Evolutionary conservation across 495 filamentous ascomycete genomes (phyloP).

Genomic region (Xylaria venustula): DNA sequence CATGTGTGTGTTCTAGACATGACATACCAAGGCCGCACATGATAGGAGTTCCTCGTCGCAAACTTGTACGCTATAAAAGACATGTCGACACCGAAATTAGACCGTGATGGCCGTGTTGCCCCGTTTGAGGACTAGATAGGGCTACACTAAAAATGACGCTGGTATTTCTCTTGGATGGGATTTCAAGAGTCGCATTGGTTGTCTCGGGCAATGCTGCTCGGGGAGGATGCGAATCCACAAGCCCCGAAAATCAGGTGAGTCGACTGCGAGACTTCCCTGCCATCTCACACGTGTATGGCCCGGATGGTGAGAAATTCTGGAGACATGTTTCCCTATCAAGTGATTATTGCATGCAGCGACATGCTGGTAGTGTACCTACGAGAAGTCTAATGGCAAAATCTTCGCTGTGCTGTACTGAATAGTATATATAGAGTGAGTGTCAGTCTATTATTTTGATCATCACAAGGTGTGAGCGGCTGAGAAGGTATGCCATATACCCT

Average conservation of each 20-base stretch:
- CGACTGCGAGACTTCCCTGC: background rate
- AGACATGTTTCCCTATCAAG: slow-evolving; percentile 1
- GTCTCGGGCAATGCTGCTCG: too few species aligned
- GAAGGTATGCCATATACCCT: background rate
- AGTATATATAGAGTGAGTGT: background rate
- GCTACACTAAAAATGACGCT: background rate
- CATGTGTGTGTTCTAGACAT: slow-evolving; percentile 9
- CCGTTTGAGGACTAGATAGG: background rate
- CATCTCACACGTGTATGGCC: slow-evolving; percentile 1
- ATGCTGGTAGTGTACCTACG: background rate
- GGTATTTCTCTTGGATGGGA: background rate
- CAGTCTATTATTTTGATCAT: background rate
- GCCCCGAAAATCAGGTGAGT: slow-evolving; percentile 1
- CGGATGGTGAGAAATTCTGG: slow-evolving; percentile 5
- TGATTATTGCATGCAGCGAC: background rate
- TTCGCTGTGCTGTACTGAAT: background rate
- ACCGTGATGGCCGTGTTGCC: background rate
- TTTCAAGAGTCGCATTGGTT: background rate
- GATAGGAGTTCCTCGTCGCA: background rate
- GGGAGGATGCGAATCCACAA: background rate
- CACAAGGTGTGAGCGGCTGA: background rate
- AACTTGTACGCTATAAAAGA: slow-evolving; percentile 3
- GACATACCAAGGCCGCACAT: background rate
- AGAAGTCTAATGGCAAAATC: background rate
- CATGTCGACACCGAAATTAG: background rate